These are phyloP conservation scores for Fraxinus baroniana DNA, from an alignment of 305 asterid species.

Conservation along the genomic window DNA sequence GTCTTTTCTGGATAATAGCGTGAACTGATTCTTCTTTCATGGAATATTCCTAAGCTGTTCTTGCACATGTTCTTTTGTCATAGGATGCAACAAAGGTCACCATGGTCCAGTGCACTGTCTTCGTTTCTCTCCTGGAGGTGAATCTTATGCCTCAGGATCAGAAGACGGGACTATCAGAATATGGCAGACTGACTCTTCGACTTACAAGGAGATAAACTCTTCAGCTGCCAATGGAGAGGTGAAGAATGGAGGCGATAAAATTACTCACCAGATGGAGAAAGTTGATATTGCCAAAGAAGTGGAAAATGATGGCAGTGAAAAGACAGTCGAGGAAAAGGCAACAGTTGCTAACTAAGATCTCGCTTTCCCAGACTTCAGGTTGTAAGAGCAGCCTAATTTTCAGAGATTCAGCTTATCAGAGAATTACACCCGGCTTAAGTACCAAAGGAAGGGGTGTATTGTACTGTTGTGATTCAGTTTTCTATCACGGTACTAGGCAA, in stretches of 20 bases:
- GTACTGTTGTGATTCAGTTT: background rate
- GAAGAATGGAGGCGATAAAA: conserved; percentile 44
- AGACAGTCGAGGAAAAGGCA: conserved; percentile 25
- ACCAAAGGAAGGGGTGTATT: background rate
- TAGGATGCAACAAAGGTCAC: conserved; percentile 98
- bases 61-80: background rate
- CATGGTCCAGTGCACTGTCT: conserved; percentile 97
- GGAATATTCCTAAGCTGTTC: background rate
- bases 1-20: background rate
- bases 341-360: conserved; percentile 26
- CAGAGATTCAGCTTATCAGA: background rate
- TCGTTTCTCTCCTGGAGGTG: conserved; percentile 96
- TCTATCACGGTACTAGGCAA: background rate
- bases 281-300: conserved; percentile 38
- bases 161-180: conserved; percentile 94
- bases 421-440: background rate
- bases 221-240: conserved; percentile 37
- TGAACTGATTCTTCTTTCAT: background rate
- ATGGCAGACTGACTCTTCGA: conserved; percentile 76
- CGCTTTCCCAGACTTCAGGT: background rate
- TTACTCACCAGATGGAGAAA: conserved; percentile 56
- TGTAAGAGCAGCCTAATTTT: background rate
- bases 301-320: conserved; percentile 22
- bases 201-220: conserved; percentile 42
- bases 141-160: conserved; percentile 89